Conservation (phyloP, 2,329 filamentous ascomycete genomes). For the Penicillium sp. region DNA sequence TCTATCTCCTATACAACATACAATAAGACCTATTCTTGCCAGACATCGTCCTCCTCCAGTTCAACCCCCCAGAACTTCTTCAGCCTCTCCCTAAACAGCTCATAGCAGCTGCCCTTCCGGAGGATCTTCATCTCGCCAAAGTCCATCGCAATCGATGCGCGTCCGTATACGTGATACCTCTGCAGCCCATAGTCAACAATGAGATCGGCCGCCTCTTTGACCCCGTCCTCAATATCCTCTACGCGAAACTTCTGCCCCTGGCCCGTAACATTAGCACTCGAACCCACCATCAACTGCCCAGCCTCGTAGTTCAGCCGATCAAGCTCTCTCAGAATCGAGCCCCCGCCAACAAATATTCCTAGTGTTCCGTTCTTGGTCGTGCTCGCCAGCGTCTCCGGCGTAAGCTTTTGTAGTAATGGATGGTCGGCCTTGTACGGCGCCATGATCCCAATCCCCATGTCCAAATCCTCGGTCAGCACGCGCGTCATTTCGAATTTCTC, state of each 20-base stretch:
- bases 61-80: background rate
- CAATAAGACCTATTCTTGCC: background rate
- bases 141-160: slow-evolving; percentile 29
- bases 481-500: slow-evolving; percentile 18
- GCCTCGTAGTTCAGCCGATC: slow-evolving; percentile 20
- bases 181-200: slow-evolving; percentile 29
- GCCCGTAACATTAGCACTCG: slow-evolving; percentile 29
- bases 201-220: slow-evolving; percentile 25
- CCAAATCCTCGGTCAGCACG: slow-evolving; percentile 21
- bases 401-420: slow-evolving; percentile 19
- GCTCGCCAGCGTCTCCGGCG: slow-evolving; percentile 15
- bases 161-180: slow-evolving; percentile 21
- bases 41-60: background rate
- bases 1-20: too few species aligned
- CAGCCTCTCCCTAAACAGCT: background rate
- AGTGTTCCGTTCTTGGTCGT: slow-evolving; percentile 20
- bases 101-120: slow-evolving; percentile 28
- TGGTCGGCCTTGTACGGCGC: slow-evolving; percentile 22
- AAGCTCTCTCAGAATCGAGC: slow-evolving; percentile 25
- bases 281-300: slow-evolving; percentile 24
- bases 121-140: slow-evolving; percentile 22
- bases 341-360: slow-evolving; percentile 26
- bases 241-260: slow-evolving; percentile 24
- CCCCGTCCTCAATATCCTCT: slow-evolving; percentile 29
- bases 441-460: slow-evolving; percentile 24